Conservation (phyloP, 2,329 filamentous ascomycete genomes). For the Pseudogymnoascus sp. region DNA sequence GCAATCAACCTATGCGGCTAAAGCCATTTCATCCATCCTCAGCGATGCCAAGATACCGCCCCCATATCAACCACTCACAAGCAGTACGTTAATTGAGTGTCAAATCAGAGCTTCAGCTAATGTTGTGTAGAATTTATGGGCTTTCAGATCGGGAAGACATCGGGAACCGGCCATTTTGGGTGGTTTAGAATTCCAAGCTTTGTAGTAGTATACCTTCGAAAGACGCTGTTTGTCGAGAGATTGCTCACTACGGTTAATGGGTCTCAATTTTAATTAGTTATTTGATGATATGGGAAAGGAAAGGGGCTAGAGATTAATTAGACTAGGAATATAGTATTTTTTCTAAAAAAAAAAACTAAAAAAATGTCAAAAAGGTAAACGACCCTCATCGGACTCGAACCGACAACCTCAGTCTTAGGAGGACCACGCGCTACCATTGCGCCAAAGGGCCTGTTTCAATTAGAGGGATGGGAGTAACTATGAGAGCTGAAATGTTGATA, state of each 20-base stretch:
- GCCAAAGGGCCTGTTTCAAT: slow-evolving; percentile 26
- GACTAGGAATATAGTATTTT: neutral
- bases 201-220: slow-evolving; percentile 21
- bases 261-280: slow-evolving; percentile 12
- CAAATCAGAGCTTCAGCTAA: neutral
- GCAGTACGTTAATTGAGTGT: slow-evolving; percentile 12
- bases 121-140: slow-evolving; percentile 16
- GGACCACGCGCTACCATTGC: slow-evolving; percentile 44
- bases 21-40: slow-evolving; percentile 20
- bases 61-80: slow-evolving; percentile 18
- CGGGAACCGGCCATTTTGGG: slow-evolving; percentile 26
- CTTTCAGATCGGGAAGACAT: slow-evolving; percentile 36
- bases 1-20: slow-evolving; percentile 22
- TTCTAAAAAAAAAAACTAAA: neutral
- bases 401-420: slow-evolving; percentile 43
- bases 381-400: slow-evolving; percentile 27
- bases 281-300: neutral
- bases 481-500: neutral
- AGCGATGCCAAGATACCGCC: slow-evolving; percentile 13
- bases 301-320: neutral
- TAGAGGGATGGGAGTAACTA: neutral
- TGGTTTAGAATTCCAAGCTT: slow-evolving; percentile 23
- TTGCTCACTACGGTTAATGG: slow-evolving; percentile 19
- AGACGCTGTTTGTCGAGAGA: slow-evolving; percentile 23
- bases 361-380: neutral